Evolutionary conservation across 2,329 filamentous ascomycete genomes (phyloP), one percentile per base, ranked within the genome.

Genomic region (Gaeumannomyces sp.): DNA sequence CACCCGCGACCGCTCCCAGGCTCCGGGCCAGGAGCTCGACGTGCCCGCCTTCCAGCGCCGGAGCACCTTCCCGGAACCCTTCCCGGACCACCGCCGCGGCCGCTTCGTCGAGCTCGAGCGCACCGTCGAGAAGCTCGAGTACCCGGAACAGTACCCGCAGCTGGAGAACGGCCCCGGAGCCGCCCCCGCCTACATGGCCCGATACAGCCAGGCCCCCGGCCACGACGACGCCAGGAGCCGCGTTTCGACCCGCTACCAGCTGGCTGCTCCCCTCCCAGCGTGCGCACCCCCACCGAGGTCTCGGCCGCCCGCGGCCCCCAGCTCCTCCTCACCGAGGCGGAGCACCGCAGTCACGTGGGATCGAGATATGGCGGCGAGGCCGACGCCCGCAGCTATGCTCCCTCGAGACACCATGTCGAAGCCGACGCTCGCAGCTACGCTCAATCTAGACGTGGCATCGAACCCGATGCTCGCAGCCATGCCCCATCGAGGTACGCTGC

Each of bases 41-140:
- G 62, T 66, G 27, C 77, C 79, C 6, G 60, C 71, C 16, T 75
- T 81, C 62, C 73, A 76, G 29, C 77, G 81, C 61, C 78, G 80
- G 28, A 75, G 79, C 16, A 82, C 81, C n/a, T 81, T 75, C 66
- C 79, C 80, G 33, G 78, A 78, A 25, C 70, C 72, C 27, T 73
- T 73, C 61, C 71, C 73, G 8, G 65, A 29, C n/a, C 63, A 72
- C 35, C 72, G 73, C 57, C 72, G 70, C n/a, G 69, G 72, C 28
- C 75, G 75, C 31, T 78, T 76, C 61, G 70, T 76, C 63, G 76
- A 78, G 67, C 70, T 75, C 25, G 75, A 78, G 64, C 70, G 74
- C 16, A 72, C 72, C 6, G 72, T 76, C 28, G 75, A 81, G 61
- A 77, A 76, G 69, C 71, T 75, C 14, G 73, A 74, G 56, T 77